Evolutionary conservation across 805 yeast species (phyloP), one percentile per base, ranked within the genome.

Genomic region (Kuraishia ogatae): DNA sequence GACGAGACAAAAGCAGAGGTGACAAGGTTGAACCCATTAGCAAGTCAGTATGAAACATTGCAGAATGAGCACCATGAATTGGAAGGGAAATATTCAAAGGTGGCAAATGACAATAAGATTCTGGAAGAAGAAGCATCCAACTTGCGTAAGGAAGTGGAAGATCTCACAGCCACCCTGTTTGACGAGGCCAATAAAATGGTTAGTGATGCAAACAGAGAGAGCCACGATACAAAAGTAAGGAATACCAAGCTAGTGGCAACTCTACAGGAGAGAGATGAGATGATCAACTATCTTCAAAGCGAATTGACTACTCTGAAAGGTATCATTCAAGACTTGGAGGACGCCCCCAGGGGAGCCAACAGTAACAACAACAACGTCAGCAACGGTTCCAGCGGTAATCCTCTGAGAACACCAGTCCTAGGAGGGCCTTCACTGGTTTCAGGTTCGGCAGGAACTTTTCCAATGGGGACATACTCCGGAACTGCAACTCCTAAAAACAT

Each of bases 171-270:
- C 1, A 82, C 91, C 1, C 70, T 89, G 35, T 89, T 89, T 64
- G 86, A 82, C 58, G 94, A 90, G 64, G 97, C 97, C 15, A 89
- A 89, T 65, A 77, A 79, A 52, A 88, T 89, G 89, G 97, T 89
- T 6, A 82, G 86, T 52, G 81, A 84, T 58, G 96, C 96, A 0
- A 81, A 88, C 57, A 76, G 82, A 54, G 87, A 85, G 55, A 79
- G 84, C 4, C 77, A 84, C 63, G 82, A 80, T 39, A 75, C 75
- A 58, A 82, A 84, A 61, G 68, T 80, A 52, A 81, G 83, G 60
- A 87, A 87, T 61, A 71, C 77, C 39, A 82, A 78, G 59, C 66
- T 87, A 51, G 61, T 72, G 0, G 74, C 71, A 5, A 79, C 78
- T n/a, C 64, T 88, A 43, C 77, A 75, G 43, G 97, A 90, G 66